Evolutionary conservation across 2,329 filamentous ascomycete species (phyloP).

Genomic region (Fusarium sp.): DNA sequence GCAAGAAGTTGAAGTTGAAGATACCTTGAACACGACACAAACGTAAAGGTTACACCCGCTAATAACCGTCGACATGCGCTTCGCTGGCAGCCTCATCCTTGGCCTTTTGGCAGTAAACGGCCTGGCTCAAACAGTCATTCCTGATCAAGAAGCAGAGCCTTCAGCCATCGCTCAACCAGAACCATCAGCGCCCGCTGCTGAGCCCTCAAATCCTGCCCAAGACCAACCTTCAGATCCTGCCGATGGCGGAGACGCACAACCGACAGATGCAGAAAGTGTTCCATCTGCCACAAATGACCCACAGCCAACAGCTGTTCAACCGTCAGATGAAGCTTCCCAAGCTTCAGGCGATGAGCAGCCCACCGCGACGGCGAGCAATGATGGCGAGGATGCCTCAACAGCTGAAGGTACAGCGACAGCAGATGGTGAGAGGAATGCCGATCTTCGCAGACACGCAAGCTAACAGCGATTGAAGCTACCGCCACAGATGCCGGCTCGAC

Average conservation of each 20-base stretch:
- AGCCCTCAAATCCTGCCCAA: conserved; percentile 14
- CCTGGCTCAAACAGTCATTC: conserved; percentile 19
- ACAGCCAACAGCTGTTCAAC: conserved; percentile 4
- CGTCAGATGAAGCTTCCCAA: conserved; percentile 8
- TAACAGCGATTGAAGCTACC: conserved; percentile 9
- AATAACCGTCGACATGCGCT: conserved; percentile 17
- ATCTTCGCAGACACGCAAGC: neutral
- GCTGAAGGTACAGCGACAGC: conserved; percentile 11
- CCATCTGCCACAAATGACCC: conserved; percentile 6
- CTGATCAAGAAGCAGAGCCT: conserved; percentile 4
- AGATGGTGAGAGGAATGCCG: conserved; percentile 5
- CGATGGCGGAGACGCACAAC: neutral
- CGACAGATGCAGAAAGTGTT: neutral
- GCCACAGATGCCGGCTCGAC: conserved; percentile 9
- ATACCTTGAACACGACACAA: neutral
- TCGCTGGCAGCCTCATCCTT: conserved; percentile 23
- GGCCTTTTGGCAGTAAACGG: conserved; percentile 27
- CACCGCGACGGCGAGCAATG: conserved; percentile 1
- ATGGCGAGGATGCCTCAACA: conserved; percentile 1
- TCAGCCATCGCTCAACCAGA: conserved; percentile 19
- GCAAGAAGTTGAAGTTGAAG: neutral
- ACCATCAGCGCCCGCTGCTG: conserved; percentile 16
- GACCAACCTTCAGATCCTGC: neutral
- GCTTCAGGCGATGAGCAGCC: neutral
- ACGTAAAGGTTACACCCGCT: neutral